Percentiles rank a stretch among this genome's conserved stretches.
Conservation (phyloP, 192 early-diverging fungal genomes). For the Bifiguratus adelaidae region DNA sequence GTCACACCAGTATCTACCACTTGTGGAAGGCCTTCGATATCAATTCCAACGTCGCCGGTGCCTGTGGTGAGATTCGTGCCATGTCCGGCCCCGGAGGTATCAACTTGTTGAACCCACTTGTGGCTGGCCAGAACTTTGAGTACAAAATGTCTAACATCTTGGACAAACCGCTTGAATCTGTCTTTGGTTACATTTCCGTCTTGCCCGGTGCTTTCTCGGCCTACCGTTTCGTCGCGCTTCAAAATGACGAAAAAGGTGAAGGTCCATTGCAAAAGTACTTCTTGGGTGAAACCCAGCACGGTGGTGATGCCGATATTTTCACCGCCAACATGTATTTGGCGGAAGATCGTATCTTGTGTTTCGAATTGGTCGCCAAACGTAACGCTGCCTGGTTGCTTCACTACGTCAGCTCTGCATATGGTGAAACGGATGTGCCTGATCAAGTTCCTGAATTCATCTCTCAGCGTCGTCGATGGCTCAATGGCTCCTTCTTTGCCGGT, state of each 20-base stretch:
- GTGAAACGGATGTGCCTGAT: conserved; percentile 78
- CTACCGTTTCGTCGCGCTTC: conserved; percentile 64
- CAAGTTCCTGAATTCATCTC: conserved; percentile 64
- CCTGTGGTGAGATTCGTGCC: conserved; percentile 55
- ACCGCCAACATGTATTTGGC: conserved; percentile 77
- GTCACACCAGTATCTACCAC: conserved; percentile 51
- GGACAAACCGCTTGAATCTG: conserved; percentile 65
- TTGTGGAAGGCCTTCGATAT: conserved; percentile 56
- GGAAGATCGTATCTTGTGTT: conserved; percentile 79
- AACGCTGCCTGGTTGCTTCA: conserved; percentile 56
- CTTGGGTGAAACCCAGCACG: conserved; percentile 49
- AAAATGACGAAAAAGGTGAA: conserved; percentile 43
- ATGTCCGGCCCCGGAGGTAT: conserved; percentile 35
- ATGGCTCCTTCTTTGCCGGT: conserved; percentile 69
- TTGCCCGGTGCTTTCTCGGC: conserved; percentile 82
- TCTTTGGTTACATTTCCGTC: conserved; percentile 83
- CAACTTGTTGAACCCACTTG: conserved; percentile 40
- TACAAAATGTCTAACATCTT: conserved; percentile 64
- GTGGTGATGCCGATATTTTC: conserved; percentile 53
- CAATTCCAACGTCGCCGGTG: conserved; percentile 47
- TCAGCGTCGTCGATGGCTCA: conserved; percentile 76
- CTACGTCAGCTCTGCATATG: conserved; percentile 59
- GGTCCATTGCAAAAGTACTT: conserved; percentile 71
- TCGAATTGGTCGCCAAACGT: conserved; percentile 73
- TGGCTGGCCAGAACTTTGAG: conserved; percentile 59